Evolutionary conservation across 2,329 filamentous ascomycete genomes (phyloP).

Genomic region (Diatrype stigma): DNA sequence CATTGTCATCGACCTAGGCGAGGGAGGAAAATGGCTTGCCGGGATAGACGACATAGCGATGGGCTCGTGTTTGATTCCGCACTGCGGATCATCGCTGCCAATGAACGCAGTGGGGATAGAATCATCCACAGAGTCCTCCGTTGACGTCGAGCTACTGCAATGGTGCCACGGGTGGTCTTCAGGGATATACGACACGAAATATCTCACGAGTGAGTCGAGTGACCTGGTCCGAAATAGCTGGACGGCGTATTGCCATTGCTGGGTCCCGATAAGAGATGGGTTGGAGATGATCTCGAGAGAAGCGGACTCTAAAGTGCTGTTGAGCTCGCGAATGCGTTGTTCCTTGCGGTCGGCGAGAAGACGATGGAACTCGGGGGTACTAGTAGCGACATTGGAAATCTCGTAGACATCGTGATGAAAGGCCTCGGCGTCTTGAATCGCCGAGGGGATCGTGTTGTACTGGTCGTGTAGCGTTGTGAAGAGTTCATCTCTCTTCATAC

Average conservation of each 20-base stretch:
- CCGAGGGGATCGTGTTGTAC: slow-evolving; percentile 55
- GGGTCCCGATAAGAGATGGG: slow-evolving; percentile 52
- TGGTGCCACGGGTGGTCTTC: slow-evolving; percentile 42
- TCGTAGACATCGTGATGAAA: slow-evolving; percentile 60
- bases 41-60: slow-evolving; percentile 27
- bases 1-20: slow-evolving; percentile 48
- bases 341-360: slow-evolving; percentile 50
- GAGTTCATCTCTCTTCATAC: slow-evolving; percentile 56
- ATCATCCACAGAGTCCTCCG: slow-evolving; percentile 27
- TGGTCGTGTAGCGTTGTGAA: slow-evolving; percentile 54
- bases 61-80: slow-evolving; percentile 44
- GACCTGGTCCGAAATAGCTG: slow-evolving; percentile 57
- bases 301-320: slow-evolving; percentile 51
- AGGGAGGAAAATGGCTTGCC: slow-evolving; percentile 34
- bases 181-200: slow-evolving; percentile 56
- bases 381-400: slow-evolving; percentile 47
- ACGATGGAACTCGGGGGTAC: slow-evolving; percentile 50
- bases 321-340: slow-evolving; percentile 51
- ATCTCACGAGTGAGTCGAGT: slow-evolving; percentile 56
- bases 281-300: slow-evolving; percentile 60
- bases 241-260: slow-evolving; percentile 55
- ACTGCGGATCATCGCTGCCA: slow-evolving; percentile 36
- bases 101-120: slow-evolving; percentile 34
- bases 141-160: slow-evolving; percentile 22
- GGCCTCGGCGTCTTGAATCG: slow-evolving; percentile 55